Evolutionary conservation across 257 asterid genomes (phyloP).

Genomic region (Echites panduratus): DNA sequence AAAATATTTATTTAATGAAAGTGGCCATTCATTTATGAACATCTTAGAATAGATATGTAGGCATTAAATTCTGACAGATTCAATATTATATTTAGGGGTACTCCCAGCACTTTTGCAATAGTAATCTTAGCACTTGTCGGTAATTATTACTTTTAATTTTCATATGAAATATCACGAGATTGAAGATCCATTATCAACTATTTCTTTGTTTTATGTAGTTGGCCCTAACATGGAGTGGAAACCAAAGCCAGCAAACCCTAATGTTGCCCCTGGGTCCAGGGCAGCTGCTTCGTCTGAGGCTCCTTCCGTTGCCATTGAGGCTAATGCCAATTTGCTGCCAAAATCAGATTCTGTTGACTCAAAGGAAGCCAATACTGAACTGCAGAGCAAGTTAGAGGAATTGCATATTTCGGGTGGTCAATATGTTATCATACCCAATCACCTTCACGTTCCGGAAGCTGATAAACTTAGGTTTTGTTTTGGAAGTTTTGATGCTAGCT

Average conservation of each 20-base stretch:
- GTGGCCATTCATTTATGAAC: not conserved
- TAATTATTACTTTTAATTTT: not conserved
- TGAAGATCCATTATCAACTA: conserved; percentile 14
- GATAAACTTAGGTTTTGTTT: conserved; percentile 86
- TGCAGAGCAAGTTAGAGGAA: conserved; percentile 62
- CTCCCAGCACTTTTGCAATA: not conserved
- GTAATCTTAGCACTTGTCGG: not conserved
- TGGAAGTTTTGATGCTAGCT: conserved; percentile 84
- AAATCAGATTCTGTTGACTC: conserved; percentile 30
- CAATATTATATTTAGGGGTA: not conserved
- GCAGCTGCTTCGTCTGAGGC: conserved; percentile 43
- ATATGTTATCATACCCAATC: conserved; percentile 78
- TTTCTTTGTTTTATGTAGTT: conserved; percentile 33
- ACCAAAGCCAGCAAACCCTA: conserved; percentile 61
- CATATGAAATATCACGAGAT: not conserved
- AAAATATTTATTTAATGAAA: not conserved
- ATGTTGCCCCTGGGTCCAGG: conserved; percentile 32
- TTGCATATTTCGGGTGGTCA: conserved; percentile 51
- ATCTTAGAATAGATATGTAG: not conserved
- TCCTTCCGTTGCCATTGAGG: conserved; percentile 37
- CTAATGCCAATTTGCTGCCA: conserved; percentile 31
- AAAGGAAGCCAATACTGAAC: conserved; percentile 48
- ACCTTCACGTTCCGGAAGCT: conserved; percentile 78
- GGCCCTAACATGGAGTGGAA: conserved; percentile 86
- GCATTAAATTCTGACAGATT: not conserved